Evolutionary conservation across 1,139 yeast genomes (phyloP), one percentile per base, ranked within the genome.

Genomic region (Nakaseomyces delphensis): DNA sequence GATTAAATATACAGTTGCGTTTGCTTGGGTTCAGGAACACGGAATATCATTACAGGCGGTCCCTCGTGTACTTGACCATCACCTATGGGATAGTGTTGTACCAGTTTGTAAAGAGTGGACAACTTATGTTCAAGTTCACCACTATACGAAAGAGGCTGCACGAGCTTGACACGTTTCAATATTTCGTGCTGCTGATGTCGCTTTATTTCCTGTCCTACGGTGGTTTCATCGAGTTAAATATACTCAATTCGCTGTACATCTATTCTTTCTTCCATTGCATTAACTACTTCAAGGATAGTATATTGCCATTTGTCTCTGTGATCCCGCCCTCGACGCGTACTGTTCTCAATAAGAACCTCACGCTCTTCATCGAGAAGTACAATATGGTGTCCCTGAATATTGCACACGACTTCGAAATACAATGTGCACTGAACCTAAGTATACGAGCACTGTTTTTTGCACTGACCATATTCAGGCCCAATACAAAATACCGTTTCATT

Each of bases 191-290:
- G 48, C 36, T 56, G 29, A 32, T 45, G 10, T 38, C 48, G 10
- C 45, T 57, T 19, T 46, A 46, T 30, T 8, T 48, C 11, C 42
- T 56, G 19, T 48, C 54, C n/a, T 39, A 38, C 11, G 42, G 45
- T 11, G 48, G 48, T 7, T 46, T 52, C 9, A 48, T 53, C 15
- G 53, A 69, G 16, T 54, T 63, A 7, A 70, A 71, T n/a, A 60
- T 68, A 8, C 63, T 74, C 37, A 73, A 73, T 53, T 72, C 82
- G 23, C 77, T 74, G 47, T 65, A 69, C 3, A 71, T 77, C n/a
- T 78, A 70, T 58, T 74, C 81, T 1, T 48, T 73, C 3, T 78
- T 78, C 65, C 83, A 78, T 60, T 62, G 71, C 19, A 59, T 76
- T 47, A 67, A 69, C 30, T 78, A 77, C 59, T 69, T 74, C 43